A percentile compares a stretch with the other conserved stretches of the same genome.
These are phyloP conservation scores for Stachybotrys echinatus DNA, from an alignment of 2,329 filamentous ascomycete genomes.

Conservation along the genomic window DNA sequence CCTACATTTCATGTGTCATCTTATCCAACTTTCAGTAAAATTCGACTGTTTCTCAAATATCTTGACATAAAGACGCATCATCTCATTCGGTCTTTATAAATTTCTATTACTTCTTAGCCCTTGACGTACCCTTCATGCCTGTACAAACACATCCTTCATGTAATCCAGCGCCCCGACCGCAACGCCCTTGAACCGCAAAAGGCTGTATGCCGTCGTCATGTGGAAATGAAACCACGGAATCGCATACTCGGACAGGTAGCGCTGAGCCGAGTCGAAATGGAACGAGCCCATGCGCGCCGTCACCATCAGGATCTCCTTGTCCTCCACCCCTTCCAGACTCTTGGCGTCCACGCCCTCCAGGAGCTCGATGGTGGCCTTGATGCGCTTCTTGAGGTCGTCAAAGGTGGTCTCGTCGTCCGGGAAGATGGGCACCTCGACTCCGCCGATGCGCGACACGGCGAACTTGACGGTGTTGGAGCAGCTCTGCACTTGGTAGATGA, in stretches of 20 bases:
- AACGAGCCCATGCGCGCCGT: conserved; percentile 15
- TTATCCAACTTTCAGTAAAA: no score
- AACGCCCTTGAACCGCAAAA: conserved; percentile 52
- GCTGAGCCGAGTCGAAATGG: conserved; percentile 21
- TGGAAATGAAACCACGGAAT: conserved; percentile 61
- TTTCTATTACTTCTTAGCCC: no score
- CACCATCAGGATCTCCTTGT: conserved; percentile 16
- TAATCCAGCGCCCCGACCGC: conserved; percentile 54
- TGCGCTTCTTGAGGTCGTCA: conserved; percentile 21
- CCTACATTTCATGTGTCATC: no score
- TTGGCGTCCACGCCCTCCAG: conserved; percentile 22
- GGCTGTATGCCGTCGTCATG: conserved; percentile 47
- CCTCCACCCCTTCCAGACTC: conserved; percentile 14
- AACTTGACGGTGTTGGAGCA: conserved; percentile 14
- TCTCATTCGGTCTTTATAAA: no score
- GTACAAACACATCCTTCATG: conserved; percentile 23
- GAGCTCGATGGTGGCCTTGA: conserved; percentile 16
- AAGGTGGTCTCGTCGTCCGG: conserved; percentile 20
- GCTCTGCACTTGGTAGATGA: conserved; percentile 14
- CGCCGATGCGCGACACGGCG: conserved; percentile 9
- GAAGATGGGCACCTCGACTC: conserved; percentile 7
- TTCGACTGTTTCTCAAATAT: no score
- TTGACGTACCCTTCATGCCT: no score
- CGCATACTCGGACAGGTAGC: conserved; percentile 37
- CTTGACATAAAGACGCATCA: no score